phyloP scores from a whole-genome alignment of 495 filamentous ascomycete genomes.

The Podospora tetraspora region DNA sequence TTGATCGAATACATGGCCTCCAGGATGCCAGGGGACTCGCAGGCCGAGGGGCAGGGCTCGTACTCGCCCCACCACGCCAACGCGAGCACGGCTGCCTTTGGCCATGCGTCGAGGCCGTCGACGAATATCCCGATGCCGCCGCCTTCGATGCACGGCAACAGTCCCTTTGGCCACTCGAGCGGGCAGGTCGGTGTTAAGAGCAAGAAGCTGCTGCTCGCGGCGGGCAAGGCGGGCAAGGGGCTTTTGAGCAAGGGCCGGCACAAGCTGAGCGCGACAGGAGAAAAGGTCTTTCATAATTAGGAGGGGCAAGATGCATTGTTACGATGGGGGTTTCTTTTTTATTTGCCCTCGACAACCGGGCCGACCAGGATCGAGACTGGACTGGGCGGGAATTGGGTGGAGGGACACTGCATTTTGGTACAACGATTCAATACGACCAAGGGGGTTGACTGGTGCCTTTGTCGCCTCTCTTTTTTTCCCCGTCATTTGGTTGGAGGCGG shows the following conservation, averaged over 20 bases:
- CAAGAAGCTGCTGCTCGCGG: slow-evolving; percentile 78
- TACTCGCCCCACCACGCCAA: slow-evolving; percentile 48
- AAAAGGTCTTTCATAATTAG: slow-evolving; percentile 68
- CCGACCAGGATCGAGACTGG: background rate
- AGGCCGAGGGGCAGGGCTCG: slow-evolving; percentile 33
- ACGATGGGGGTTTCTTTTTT: background rate
- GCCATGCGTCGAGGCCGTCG: slow-evolving; percentile 20
- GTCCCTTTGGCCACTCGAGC: slow-evolving; percentile 34
- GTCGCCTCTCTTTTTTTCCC: background rate
- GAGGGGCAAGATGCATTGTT: background rate
- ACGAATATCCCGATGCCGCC: slow-evolving; percentile 27
- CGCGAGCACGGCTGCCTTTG: slow-evolving; percentile 20
- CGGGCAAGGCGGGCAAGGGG: slow-evolving; percentile 79
- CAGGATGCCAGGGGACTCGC: slow-evolving; percentile 13
- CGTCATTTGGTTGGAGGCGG: background rate
- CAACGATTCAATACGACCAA: background rate
- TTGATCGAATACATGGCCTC: slow-evolving; percentile 27
- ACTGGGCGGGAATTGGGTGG: slow-evolving; percentile 9
- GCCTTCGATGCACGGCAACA: slow-evolving; percentile 19
- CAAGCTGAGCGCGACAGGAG: slow-evolving; percentile 63
- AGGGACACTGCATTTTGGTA: slow-evolving; percentile 1
- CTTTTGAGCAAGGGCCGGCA: slow-evolving; percentile 81
- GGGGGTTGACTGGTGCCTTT: background rate
- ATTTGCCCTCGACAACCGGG: background rate
- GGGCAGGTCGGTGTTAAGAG: slow-evolving; percentile 64